These are phyloP conservation scores for Chionographis japonica DNA, from an alignment of 106 monocot species.

Conservation along the genomic window DNA sequence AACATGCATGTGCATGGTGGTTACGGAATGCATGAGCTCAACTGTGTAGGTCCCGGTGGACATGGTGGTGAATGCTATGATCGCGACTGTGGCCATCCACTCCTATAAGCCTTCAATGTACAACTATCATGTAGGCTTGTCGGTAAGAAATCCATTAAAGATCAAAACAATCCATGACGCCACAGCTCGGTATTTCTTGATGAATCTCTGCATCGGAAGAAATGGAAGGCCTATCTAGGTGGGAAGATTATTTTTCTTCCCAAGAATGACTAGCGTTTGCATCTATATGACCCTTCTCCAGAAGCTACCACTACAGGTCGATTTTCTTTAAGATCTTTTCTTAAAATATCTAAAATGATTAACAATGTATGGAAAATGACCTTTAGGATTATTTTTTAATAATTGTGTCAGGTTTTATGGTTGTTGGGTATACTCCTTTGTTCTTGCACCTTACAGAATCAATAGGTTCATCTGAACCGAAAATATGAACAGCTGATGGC, in stretches of 20 bases:
- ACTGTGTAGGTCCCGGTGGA: neutral
- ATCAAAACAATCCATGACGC: neutral
- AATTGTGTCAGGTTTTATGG: neutral
- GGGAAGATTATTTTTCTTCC: neutral
- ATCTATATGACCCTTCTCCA: neutral
- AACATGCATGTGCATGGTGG: too few relatives aligned
- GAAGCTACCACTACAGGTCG: neutral
- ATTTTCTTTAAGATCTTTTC: neutral
- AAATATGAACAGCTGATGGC: neutral
- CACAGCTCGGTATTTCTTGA: too few relatives aligned
- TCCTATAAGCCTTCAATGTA: neutral
- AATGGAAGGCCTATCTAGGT: neutral
- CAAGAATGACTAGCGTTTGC: neutral
- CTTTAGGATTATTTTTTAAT: neutral
- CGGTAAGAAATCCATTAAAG: neutral
- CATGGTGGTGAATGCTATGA: too few relatives aligned
- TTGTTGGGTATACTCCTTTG: neutral
- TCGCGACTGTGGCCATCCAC: neutral
- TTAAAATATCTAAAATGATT: too few relatives aligned
- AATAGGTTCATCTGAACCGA: neutral
- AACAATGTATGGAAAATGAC: neutral
- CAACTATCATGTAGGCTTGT: constrained; percentile 2
- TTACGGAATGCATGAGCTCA: neutral
- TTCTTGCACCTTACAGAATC: neutral
- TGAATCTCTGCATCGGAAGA: neutral